Evolutionary conservation across 441 rosid species (phyloP).

Genomic region (Populus hybrid): DNA sequence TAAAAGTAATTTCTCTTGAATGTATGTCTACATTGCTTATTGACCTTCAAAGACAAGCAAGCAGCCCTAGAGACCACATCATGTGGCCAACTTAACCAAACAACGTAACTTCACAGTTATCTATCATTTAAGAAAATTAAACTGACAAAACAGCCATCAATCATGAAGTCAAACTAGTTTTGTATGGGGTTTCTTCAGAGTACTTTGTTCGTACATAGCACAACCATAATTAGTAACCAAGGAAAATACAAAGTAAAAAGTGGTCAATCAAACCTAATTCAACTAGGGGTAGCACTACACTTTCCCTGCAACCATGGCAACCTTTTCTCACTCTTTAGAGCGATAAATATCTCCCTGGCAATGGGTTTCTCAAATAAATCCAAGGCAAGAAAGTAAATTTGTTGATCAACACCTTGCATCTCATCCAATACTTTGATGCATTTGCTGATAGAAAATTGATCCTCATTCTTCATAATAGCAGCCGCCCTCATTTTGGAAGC

Average conservation of each 20-base stretch:
- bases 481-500: constrained; percentile 81
- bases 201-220: background rate
- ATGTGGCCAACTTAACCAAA: background rate
- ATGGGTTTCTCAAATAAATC: constrained; percentile 70
- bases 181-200: constrained; percentile 20
- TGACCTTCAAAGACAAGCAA: background rate
- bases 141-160: constrained; percentile 18
- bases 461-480: constrained; percentile 59
- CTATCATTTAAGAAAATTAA: background rate
- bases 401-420: constrained; percentile 82
- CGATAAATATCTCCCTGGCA: constrained; percentile 67
- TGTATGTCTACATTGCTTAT: constrained; percentile 9
- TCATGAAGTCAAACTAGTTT: constrained; percentile 23
- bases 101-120: background rate
- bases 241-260: constrained; percentile 16
- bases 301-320: constrained; percentile 70
- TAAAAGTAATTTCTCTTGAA: background rate
- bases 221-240: background rate
- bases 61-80: background rate
- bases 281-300: constrained; percentile 44
- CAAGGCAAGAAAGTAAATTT: constrained; percentile 67
- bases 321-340: constrained; percentile 71
- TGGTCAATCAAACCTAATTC: constrained; percentile 10
- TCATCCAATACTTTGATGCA: constrained; percentile 82
- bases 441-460: constrained; percentile 75